phyloP scores from a whole-genome alignment of 1,284 basidiomycete species.

The Microbotryum intermedium region DNA sequence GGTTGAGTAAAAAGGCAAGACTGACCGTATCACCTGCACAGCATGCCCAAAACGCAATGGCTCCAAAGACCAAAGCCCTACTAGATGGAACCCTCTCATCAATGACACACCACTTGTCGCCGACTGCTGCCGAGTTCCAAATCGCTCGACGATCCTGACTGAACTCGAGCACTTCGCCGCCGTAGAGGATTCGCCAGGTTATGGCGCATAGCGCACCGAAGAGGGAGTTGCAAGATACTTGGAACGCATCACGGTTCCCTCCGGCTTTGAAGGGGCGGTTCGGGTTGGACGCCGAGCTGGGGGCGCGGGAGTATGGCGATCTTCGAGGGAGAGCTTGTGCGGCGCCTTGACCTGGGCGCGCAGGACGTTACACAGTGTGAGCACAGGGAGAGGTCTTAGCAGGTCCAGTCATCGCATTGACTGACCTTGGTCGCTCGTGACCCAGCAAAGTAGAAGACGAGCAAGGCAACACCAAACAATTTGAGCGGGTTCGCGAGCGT shows the following conservation, averaged over 20 bases:
- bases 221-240: constrained; percentile 64
- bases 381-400: constrained; percentile 9
- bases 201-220: constrained; percentile 48
- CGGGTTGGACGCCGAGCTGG: constrained; percentile 44
- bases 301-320: constrained; percentile 33
- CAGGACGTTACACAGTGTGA: neutral
- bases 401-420: constrained; percentile 40
- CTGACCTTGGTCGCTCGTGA: constrained; percentile 42
- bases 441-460: constrained; percentile 54
- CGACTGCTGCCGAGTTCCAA: constrained; percentile 29
- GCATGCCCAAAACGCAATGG: constrained; percentile 60
- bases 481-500: constrained; percentile 53
- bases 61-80: constrained; percentile 53
- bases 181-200: constrained; percentile 25
- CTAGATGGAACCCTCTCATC: constrained; percentile 48
- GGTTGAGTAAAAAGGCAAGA: neutral
- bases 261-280: constrained; percentile 45
- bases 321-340: constrained; percentile 66
- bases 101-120: constrained; percentile 50
- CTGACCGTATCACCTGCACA: constrained; percentile 74
- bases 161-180: constrained; percentile 16
- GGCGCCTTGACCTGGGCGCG: constrained; percentile 42
- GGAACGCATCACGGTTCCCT: constrained; percentile 60
- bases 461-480: constrained; percentile 62
- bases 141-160: too few relatives aligned